Evolutionary conservation across 352 stramenopile genomes (phyloP).

Genomic region (Pseudoperonospora humuli): DNA sequence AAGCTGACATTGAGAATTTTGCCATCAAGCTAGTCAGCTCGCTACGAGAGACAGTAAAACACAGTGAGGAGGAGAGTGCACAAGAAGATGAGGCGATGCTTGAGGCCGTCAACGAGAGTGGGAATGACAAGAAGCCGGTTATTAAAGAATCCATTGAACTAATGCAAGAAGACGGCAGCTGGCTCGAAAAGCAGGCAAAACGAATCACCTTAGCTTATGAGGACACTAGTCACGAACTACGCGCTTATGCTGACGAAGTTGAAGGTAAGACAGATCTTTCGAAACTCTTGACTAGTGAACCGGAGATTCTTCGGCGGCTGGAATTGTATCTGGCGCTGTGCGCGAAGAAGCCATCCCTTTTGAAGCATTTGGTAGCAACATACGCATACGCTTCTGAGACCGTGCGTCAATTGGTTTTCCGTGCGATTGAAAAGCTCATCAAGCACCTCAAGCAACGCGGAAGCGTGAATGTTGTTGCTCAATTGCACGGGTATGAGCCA

Average conservation of each 20-base stretch:
- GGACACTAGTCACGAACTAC: conserved; percentile 25
- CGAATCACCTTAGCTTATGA: conserved; percentile 21
- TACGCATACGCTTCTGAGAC: conserved; percentile 53
- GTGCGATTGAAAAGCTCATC: conserved; percentile 80
- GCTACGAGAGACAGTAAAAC: conserved; percentile 22
- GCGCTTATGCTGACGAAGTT: conserved; percentile 33
- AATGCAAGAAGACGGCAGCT: conserved; percentile 6
- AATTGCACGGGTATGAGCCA: conserved; percentile 56
- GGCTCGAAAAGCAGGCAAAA: conserved; percentile 25
- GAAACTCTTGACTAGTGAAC: conserved; percentile 34
- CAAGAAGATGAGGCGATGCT: conserved; percentile 23
- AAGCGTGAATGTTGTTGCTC: conserved; percentile 47
- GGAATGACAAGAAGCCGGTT: conserved; percentile 4
- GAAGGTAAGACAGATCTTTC: conserved; percentile 31
- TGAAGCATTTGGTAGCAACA: conserved; percentile 46
- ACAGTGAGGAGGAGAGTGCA: conserved; percentile 1
- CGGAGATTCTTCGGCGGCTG: conserved; percentile 56
- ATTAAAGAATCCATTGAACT: conserved; percentile 2
- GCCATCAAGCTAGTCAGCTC: conserved; percentile 52
- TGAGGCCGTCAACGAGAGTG: conserved; percentile 5
- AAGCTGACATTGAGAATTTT: conserved; percentile 53
- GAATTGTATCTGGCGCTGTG: conserved; percentile 68
- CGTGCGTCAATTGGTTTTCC: conserved; percentile 64
- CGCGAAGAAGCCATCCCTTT: conserved; percentile 62
- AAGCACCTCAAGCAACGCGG: conserved; percentile 73